These are phyloP conservation scores for Yamadazyma spencermartinsiae DNA, from an alignment of 1,139 yeast species.

Conservation along the genomic window DNA sequence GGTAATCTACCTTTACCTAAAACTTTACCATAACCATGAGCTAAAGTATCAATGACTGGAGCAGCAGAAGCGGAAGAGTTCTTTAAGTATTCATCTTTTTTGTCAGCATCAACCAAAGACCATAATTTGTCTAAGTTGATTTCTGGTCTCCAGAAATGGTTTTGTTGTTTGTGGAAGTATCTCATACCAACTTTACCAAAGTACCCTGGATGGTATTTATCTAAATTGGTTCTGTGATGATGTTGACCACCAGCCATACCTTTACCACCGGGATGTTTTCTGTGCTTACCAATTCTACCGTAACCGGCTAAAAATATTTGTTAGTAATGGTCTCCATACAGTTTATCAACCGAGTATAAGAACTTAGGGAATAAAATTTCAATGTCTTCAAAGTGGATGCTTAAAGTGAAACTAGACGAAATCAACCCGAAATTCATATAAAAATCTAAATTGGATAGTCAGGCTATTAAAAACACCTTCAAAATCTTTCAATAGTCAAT, in stretches of 20 bases:
- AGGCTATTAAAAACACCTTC: no score
- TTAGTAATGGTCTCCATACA: slow-evolving; percentile 31
- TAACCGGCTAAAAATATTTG: slow-evolving; percentile 85
- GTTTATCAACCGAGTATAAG: no score
- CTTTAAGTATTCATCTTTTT: slow-evolving; percentile 93
- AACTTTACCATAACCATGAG: slow-evolving; percentile 99
- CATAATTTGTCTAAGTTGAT: slow-evolving; percentile 98
- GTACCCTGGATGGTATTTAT: slow-evolving; percentile 99
- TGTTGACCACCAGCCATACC: slow-evolving; percentile 99
- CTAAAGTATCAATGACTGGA: slow-evolving; percentile 99
- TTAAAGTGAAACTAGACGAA: no score
- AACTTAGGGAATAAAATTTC: no score
- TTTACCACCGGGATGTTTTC: slow-evolving; percentile 99
- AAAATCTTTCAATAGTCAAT: no score
- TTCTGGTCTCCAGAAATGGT: slow-evolving; percentile 98
- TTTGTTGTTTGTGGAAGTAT: slow-evolving; percentile 97
- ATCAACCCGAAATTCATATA: no score
- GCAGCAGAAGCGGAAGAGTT: slow-evolving; percentile 87
- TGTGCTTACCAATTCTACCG: slow-evolving; percentile 99
- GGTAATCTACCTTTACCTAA: slow-evolving; percentile 99
- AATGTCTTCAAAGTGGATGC: no score
- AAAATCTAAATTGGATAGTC: no score
- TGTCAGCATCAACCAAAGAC: slow-evolving; percentile 93
- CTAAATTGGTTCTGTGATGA: slow-evolving; percentile 99
- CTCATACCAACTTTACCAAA: slow-evolving; percentile 99